Base-by-base conservation (phyloP, 371 early-diverging fungal genomes). In the Cladochytrium tenue region DNA sequence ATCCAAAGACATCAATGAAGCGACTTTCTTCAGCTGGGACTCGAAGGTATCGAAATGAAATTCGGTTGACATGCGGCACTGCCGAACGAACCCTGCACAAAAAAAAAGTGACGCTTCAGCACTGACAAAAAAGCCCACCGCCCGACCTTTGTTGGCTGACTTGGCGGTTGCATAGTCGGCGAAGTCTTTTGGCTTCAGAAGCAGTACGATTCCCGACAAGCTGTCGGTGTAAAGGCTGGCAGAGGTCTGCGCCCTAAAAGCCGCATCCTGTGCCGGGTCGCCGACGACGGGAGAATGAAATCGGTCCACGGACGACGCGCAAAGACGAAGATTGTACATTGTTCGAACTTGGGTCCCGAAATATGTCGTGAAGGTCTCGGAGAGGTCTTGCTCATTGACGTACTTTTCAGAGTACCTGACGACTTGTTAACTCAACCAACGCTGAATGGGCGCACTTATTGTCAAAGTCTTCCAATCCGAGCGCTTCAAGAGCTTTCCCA, bases 41-140 rank as follows among this genome's bases (percentile, higher is more conserved):
- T 89, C 89, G 15, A 91, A 77, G 64, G 85, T 79, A 15, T 88
- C 81, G 69, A 91, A 91, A 74, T 92, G 93, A 51, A 91, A 86
- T 63, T 92, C 93, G 0, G 90, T 90, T 17, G 90, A 84, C 30
- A 82, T 80, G 58, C 81, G 81, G 69, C 90, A 89, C 51, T 86
- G 77, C 53, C 81, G 74, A 72, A 91, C 89, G 32, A 92, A 76
- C 3, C 80, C 89, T 86, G 56, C 23, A 35, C 31, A 32, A 36
- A 23, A 36, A 10, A 3, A 26, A 28, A 58, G 7, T n/a, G n/a
- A n/a, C n/a, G n/a, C n/a, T n/a, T n/a, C n/a, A n/a, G n/a, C n/a
- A n/a, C n/a, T n/a, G n/a, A n/a, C n/a, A n/a, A n/a, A n/a, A n/a
- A n/a, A n/a, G n/a, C n/a, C n/a, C n/a, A n/a, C n/a, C n/a, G n/a